Percentiles rank a stretch among this genome's conserved stretches.
These are phyloP conservation scores for Xerocomus brunneocitrinus DNA, from an alignment of 768 basidiomycete genomes.

Conservation along the genomic window DNA sequence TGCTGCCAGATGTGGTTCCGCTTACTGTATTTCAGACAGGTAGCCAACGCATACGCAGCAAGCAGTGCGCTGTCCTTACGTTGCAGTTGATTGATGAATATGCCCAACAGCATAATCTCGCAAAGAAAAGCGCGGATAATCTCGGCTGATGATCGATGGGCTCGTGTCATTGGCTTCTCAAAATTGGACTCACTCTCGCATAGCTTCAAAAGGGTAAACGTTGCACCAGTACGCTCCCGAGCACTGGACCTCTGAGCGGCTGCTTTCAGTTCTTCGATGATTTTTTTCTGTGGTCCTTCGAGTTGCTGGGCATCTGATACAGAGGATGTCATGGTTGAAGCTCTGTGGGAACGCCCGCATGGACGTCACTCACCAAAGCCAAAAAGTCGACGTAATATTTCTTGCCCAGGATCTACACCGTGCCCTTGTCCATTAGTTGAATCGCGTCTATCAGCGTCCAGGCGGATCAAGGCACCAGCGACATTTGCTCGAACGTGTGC, in stretches of 20 bases:
- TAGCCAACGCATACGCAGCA: constrained; percentile 18
- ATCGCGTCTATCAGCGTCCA: background rate
- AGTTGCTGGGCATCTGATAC: constrained; percentile 6
- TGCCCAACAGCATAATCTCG: constrained; percentile 1
- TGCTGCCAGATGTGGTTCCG: background rate
- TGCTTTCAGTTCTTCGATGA: constrained; percentile 11
- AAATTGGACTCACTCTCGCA: constrained; percentile 12
- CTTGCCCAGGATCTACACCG: background rate
- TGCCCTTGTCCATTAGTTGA: background rate
- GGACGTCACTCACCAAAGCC: constrained; percentile 11
- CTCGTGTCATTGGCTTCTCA: background rate
- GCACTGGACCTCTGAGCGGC: background rate
- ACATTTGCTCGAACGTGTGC: constrained; percentile 11
- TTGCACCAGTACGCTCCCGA: constrained; percentile 20
- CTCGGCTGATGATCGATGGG: constrained; percentile 6
- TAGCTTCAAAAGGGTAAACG: constrained; percentile 20
- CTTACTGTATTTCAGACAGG: constrained; percentile 17
- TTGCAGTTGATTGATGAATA: constrained; percentile 15
- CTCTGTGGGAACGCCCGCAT: background rate
- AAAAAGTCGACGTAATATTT: constrained; percentile 11
- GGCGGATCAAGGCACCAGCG: constrained; percentile 7
- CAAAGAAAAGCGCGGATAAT: constrained; percentile 7
- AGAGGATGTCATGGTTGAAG: background rate
- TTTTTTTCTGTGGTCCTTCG: background rate
- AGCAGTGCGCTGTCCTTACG: constrained; percentile 14